Conservation (phyloP, 2,329 filamentous ascomycete genomes). For the Ceratocystis huliohia region DNA sequence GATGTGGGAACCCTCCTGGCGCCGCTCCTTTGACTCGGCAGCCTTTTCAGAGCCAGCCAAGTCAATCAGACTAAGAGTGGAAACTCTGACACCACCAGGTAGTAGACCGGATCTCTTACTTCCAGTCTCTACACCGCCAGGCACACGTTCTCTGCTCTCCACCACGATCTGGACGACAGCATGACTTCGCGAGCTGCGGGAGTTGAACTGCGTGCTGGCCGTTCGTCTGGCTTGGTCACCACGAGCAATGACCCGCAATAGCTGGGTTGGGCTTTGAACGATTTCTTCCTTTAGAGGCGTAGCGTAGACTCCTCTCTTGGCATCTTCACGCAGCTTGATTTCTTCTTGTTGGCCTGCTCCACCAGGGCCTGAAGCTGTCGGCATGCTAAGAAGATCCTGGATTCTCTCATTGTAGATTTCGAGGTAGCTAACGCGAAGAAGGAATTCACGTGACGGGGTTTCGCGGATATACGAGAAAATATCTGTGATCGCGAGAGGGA, state of each 20-base stretch:
- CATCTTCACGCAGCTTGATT: constrained; percentile 93
- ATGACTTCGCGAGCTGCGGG: constrained; percentile 91
- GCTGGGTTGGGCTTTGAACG: constrained; percentile 90
- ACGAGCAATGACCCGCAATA: constrained; percentile 84
- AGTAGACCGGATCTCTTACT: constrained; percentile 56
- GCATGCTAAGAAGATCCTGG: constrained; percentile 75
- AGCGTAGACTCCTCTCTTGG: constrained; percentile 91
- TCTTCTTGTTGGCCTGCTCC: constrained; percentile 59
- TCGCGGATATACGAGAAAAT: constrained; percentile 99
- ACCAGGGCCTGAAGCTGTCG: constrained; percentile 44
- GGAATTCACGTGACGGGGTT: constrained; percentile 84
- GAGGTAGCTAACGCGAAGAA: constrained; percentile 90
- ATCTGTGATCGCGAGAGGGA: constrained; percentile 91
- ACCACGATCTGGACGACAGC: constrained; percentile 98
- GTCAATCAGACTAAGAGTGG: constrained; percentile 89
- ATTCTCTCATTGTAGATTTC: constrained; percentile 99
- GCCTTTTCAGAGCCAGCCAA: constrained; percentile 92
- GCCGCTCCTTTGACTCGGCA: constrained; percentile 84
- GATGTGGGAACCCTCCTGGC: constrained; percentile 92
- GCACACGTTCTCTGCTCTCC: constrained; percentile 78
- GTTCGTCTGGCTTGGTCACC: constrained; percentile 84
- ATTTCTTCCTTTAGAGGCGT: constrained; percentile 96
- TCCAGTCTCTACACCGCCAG: constrained; percentile 39
- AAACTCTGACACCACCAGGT: constrained; percentile 87
- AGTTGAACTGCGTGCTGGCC: constrained; percentile 92